Base-by-base conservation (phyloP, 108 stramenopile genomes). In the Nitzschia sp. region DNA sequence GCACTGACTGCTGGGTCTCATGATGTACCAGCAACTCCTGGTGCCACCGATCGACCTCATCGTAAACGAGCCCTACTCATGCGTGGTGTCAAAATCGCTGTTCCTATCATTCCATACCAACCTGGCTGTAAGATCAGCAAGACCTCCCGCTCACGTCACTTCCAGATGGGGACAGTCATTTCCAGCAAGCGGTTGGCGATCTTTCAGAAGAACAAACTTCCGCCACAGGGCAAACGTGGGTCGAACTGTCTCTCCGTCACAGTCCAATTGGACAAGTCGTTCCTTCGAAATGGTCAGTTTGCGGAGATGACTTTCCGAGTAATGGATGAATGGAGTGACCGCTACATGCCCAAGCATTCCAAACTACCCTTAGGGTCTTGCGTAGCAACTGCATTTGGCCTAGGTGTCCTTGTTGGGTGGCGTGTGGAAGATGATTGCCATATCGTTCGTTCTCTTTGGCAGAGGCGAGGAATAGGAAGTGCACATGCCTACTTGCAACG, bases 331-430 rank as follows among this genome's bases (percentile, higher is more conserved):
- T 90, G 87, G 89, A 66, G 72, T 52, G 29, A 41, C 39, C 65
- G 74, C 26, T 87, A 81, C 63, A 75, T 85, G 77, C 89, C 90
- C 14, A 77, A 82, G 10, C 87, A 88, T 79, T 94, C 93, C 24
- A 91, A 94, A 56, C 83, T 82, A 37, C 90, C 93, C n/a, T 74
- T 94, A 14, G 93, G 93, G 14, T 75, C 83, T 24, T 90, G 89
- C 40, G 90, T 94, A 63, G 88, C 90, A 17, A 91, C 93, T 11
- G 72, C 78, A 5, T 94, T 86, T 73, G 93, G 93, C n/a, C 40
- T 90, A 50, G 93, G 93, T 17, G 84, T 94, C 2, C 53, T 94
- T 40, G 93, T 91, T 42, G 93, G 93, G 21, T 94, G 93, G 93
- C 76, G 93, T 56, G 86, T 88, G 8, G 89, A 94, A 75, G 93